Evolutionary conservation across 805 yeast species (phyloP).

Genomic region (Metschnikowia baotianmanensis): DNA sequence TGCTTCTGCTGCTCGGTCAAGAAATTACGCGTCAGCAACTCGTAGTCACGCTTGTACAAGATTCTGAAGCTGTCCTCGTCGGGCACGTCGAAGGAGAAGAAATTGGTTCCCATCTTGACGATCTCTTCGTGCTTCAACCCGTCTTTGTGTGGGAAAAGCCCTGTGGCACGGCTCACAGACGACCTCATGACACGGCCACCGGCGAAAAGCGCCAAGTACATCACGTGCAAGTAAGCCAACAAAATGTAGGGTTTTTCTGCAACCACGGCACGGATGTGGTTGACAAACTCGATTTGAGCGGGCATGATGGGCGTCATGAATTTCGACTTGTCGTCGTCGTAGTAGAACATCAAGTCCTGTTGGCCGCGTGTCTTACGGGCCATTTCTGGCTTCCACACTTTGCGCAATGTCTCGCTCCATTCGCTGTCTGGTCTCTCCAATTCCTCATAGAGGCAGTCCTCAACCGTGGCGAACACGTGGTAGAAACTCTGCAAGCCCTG

Average conservation of each 20-base stretch:
- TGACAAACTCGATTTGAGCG: conserved; percentile 58
- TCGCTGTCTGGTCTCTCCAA: conserved; percentile 35
- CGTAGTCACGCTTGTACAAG: conserved; percentile 71
- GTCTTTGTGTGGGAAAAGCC: conserved; percentile 71
- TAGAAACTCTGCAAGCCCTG: conserved; percentile 77
- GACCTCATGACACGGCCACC: conserved; percentile 78
- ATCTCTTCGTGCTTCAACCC: conserved; percentile 66
- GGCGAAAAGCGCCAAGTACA: conserved; percentile 83
- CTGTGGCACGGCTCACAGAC: conserved; percentile 60
- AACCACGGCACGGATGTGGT: conserved; percentile 56
- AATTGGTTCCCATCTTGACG: conserved; percentile 55
- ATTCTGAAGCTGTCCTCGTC: conserved; percentile 66
- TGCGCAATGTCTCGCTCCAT: conserved; percentile 46
- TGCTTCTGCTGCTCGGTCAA: conserved; percentile 68
- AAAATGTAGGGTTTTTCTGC: conserved; percentile 65
- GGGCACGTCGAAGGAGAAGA: conserved; percentile 66
- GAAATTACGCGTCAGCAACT: conserved; percentile 68
- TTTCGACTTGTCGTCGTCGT: conserved; percentile 52
- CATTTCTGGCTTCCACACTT: conserved; percentile 69
- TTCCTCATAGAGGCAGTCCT: conserved; percentile 48
- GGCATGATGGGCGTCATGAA: conserved; percentile 57
- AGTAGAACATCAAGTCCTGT: conserved; percentile 66
- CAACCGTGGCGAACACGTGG: conserved; percentile 66
- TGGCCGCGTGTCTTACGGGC: conserved; percentile 57
- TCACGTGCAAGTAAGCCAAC: conserved; percentile 79